phyloP scores from a whole-genome alignment of 1,284 basidiomycete species.

The Dichomitus squalens region DNA sequence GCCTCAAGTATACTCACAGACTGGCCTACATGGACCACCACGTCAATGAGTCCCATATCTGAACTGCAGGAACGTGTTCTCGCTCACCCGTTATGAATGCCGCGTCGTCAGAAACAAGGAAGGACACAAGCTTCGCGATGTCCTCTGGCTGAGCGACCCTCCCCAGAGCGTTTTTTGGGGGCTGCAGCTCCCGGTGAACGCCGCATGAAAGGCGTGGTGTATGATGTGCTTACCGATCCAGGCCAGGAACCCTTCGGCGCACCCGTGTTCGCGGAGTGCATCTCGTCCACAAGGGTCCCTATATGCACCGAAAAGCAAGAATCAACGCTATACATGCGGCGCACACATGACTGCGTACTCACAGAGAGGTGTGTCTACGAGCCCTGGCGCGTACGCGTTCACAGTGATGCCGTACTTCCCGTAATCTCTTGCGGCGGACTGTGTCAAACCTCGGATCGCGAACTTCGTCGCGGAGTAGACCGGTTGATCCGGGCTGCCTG shows the following conservation, averaged over 20 bases:
- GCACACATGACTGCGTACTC: not conserved
- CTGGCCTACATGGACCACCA: not conserved
- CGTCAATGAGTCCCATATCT: not conserved
- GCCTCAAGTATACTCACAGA: not conserved
- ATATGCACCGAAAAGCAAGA: not conserved
- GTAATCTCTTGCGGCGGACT: conserved; percentile 26
- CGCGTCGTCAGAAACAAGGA: conserved; percentile 35
- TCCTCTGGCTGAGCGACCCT: conserved; percentile 33
- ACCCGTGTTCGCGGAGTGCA: conserved; percentile 26
- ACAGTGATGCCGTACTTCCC: conserved; percentile 28
- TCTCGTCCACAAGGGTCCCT: conserved; percentile 20
- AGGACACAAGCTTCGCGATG: conserved; percentile 39
- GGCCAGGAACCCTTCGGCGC: conserved; percentile 45
- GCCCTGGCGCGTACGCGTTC: conserved; percentile 28
- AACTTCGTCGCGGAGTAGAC: conserved; percentile 28
- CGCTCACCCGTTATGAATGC: conserved; percentile 38
- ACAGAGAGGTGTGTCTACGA: conserved; percentile 25
- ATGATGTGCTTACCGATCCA: conserved; percentile 41
- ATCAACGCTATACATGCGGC: no score
- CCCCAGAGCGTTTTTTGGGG: conserved; percentile 4
- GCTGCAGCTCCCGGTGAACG: not conserved
- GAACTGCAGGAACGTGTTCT: not conserved
- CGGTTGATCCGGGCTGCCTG: conserved; percentile 16
- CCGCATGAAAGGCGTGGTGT: not conserved
- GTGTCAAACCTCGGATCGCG: conserved; percentile 27